Percentiles rank a stretch among this genome's conserved stretches.
Evolutionary conservation across 805 yeast genomes (phyloP).

Genomic region (Pichia cephalocereana): DNA sequence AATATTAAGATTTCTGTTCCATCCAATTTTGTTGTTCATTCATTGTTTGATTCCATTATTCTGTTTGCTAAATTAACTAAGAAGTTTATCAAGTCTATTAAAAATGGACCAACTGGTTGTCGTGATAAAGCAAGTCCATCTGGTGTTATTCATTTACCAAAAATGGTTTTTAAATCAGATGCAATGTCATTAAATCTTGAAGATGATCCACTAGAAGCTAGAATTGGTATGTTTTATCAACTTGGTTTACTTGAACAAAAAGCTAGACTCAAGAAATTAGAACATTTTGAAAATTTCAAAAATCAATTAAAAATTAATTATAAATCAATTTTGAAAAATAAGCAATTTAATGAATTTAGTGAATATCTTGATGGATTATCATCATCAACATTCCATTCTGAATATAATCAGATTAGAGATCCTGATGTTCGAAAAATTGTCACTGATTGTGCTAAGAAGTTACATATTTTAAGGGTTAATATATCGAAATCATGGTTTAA

Average conservation of each 20-base stretch:
- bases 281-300: constrained; percentile 11
- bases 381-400: not conserved
- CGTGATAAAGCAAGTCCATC: constrained; percentile 1
- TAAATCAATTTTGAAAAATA: not conserved
- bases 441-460: constrained; percentile 10
- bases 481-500: constrained; percentile 57
- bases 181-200: constrained; percentile 41
- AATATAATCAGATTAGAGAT: not conserved
- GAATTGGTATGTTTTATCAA: constrained; percentile 47
- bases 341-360: not conserved
- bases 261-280: constrained; percentile 34
- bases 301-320: not conserved
- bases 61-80: constrained; percentile 56
- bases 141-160: constrained; percentile 28
- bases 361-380: not conserved
- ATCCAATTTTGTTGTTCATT: constrained; percentile 62
- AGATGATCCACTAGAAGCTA: constrained; percentile 58
- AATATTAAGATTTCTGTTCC: constrained; percentile 54
- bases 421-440: not conserved
- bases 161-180: constrained; percentile 32
- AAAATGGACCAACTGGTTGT: constrained; percentile 12
- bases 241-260: constrained; percentile 51
- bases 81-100: constrained; percentile 47
- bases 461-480: constrained; percentile 20
- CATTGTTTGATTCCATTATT: constrained; percentile 70